Evolutionary conservation across 2,329 filamentous ascomycete genomes (phyloP).

Genomic region (Aspergillus spinulosporus): DNA sequence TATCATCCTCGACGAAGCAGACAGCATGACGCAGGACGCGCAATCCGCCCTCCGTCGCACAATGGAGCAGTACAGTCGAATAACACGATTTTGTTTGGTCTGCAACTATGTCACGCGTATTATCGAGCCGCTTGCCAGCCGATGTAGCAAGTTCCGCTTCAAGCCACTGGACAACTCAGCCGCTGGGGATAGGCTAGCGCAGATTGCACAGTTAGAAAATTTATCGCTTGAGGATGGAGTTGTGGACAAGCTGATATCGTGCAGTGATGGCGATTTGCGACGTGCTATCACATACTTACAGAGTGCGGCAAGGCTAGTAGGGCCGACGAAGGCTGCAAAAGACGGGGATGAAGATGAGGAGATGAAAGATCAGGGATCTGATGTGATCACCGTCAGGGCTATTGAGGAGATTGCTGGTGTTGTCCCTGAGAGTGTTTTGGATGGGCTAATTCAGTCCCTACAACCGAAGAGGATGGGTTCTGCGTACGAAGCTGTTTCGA

Average conservation of each 20-base stretch:
- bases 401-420: constrained; percentile 96
- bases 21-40: constrained; percentile 98
- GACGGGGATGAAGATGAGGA: constrained; percentile 56
- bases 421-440: constrained; percentile 74
- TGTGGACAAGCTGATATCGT: constrained; percentile 78
- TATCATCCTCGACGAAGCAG: constrained; percentile 95
- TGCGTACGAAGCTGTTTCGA: constrained; percentile 72
- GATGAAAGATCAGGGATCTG: constrained; percentile 56
- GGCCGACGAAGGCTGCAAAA: constrained; percentile 55
- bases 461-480: constrained; percentile 65
- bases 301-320: constrained; percentile 85
- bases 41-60: constrained; percentile 89
- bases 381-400: constrained; percentile 69
- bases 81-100: constrained; percentile 94
- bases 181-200: constrained; percentile 72
- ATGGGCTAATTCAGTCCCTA: constrained; percentile 70
- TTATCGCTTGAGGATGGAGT: constrained; percentile 76
- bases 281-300: constrained; percentile 97
- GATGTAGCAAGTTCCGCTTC: constrained; percentile 97
- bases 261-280: constrained; percentile 89
- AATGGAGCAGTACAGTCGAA: constrained; percentile 97
- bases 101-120: constrained; percentile 99
- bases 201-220: constrained; percentile 78
- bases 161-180: constrained; percentile 90
- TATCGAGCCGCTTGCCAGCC: constrained; percentile 89